Base-by-base conservation (phyloP, 1,284 basidiomycete species). In the Melanopsichium pennsylvanicum region DNA sequence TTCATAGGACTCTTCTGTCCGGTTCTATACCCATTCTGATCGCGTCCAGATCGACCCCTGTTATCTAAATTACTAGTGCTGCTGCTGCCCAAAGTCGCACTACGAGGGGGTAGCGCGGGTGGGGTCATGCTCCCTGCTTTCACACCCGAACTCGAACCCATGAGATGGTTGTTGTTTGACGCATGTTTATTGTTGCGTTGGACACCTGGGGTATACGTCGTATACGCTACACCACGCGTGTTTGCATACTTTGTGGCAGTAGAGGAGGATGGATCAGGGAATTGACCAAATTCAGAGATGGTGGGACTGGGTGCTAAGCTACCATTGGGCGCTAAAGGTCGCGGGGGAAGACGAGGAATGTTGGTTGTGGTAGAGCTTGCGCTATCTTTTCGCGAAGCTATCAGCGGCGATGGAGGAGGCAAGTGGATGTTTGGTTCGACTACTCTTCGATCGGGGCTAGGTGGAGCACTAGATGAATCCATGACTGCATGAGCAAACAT, bases 401-500 rank as follows among this genome's bases (percentile, higher is more conserved):
- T 23, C 18, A 35, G 56, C 6, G 47, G 52, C 18, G 7, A 37
- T n/a, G 29, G 43, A n/a, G 31, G n/a, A 37, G 33, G 2, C 25
- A 43, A 26, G 10, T 9, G 26, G 10, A 22, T 15, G 21, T 26
- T 40, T n/a, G n/a, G n/a, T n/a, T n/a, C n/a, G n/a, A n/a, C n/a
- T n/a, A n/a, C n/a, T n/a, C n/a, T 23, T 10, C 27, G 18, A 21
- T 40, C 34, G 3, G 47, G 41, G 23, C 39, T 47, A 8, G 46
- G 35, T n/a, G 44, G 34, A 4, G 35, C 26, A 18, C 25, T 35
- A 23, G 42, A 39, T 4, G 43, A 41, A 25, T 58, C 25, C 49
- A 64, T 54, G 2, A 64, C 55, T 8, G 64, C 64, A 40, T 68
- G 64, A 3, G 47, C 64, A 36, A 68, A 68, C 57, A 68, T 43